phyloP scores from a whole-genome alignment of 441 rosid species.

The Gossypium aridum region DNA sequence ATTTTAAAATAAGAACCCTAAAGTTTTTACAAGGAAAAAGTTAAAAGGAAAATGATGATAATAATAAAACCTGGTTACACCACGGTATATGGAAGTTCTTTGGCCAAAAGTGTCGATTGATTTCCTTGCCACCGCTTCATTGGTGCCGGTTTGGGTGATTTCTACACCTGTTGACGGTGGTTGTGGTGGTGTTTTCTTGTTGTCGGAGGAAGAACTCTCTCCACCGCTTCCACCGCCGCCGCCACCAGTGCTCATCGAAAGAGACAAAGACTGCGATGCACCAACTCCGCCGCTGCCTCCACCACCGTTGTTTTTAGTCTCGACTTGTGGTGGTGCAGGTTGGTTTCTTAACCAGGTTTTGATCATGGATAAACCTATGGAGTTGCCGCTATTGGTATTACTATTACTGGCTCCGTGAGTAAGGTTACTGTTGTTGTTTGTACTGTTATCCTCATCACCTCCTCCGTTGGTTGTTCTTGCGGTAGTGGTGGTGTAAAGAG shows the following conservation, averaged over 20 bases:
- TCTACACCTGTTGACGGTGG: background rate
- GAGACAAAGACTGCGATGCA: conserved; percentile 50
- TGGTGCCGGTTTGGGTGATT: conserved; percentile 19
- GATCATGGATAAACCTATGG: conserved; percentile 77
- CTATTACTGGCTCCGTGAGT: background rate
- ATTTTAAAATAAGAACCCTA: background rate
- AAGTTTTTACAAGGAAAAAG: too few species aligned
- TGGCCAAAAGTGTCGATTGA: conserved; percentile 57
- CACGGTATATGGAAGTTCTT: conserved; percentile 66
- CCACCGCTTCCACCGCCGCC: conserved; percentile 23
- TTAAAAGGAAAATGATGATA: too few species aligned
- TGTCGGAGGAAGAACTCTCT: conserved; percentile 29
- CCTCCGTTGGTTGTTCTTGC: conserved; percentile 14
- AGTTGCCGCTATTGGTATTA: conserved; percentile 14
- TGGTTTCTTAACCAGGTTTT: conserved; percentile 74
- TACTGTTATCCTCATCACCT: conserved; percentile 9
- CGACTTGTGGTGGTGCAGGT: conserved; percentile 36
- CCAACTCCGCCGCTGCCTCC: conserved; percentile 29
- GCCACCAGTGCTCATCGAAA: conserved; percentile 49
- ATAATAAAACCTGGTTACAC: conserved; percentile 47
- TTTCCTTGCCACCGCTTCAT: conserved; percentile 47
- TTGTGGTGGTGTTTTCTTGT: conserved; percentile 26
- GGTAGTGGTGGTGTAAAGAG: conserved; percentile 18
- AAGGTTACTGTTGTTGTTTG: too few species aligned
- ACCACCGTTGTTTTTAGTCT: conserved; percentile 17